Percentiles rank a stretch among this genome's conserved stretches.
Conservation (phyloP, 176 grass and related monocot species). For the Avena insularis region DNA sequence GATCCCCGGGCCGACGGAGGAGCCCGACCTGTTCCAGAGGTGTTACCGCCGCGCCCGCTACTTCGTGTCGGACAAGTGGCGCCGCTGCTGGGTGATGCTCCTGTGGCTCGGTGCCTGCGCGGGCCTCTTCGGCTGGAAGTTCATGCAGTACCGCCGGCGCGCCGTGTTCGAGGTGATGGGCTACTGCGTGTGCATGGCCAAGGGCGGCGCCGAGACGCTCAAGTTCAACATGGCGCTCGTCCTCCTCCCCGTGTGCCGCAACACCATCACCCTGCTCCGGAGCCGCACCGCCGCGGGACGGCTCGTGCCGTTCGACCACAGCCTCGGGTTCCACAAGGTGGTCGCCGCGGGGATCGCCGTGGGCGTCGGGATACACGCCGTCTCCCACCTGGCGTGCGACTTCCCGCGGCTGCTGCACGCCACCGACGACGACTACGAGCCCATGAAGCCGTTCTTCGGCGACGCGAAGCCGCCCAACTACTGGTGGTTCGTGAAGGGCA, state of each 20-base stretch:
- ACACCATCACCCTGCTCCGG: constrained; percentile 87
- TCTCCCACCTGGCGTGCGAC: constrained; percentile 78
- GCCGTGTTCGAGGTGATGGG: constrained; percentile 80
- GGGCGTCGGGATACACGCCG: constrained; percentile 55
- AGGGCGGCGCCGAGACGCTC: constrained; percentile 90
- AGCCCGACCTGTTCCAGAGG: constrained; percentile 67
- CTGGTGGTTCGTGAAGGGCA: constrained; percentile 97
- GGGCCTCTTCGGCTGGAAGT: constrained; percentile 76
- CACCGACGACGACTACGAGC: constrained; percentile 53
- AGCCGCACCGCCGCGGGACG: constrained; percentile 47
- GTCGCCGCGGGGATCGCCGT: constrained; percentile 69
- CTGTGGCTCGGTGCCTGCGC: constrained; percentile 70
- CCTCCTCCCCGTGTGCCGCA: constrained; percentile 88
- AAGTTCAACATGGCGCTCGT: constrained; percentile 99
- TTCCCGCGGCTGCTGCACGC: constrained; percentile 79
- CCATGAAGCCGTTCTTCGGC: constrained; percentile 69
- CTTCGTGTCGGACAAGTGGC: constrained; percentile 92
- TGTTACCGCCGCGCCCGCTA: constrained; percentile 47
- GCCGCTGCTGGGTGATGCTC: constrained; percentile 71
- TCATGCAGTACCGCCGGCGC: constrained; percentile 59
- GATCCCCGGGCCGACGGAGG: constrained; percentile 66
- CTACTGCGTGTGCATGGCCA: constrained; percentile 93
- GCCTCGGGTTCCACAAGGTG: constrained; percentile 95
- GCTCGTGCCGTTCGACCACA: constrained; percentile 78
- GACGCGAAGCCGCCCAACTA: constrained; percentile 54